These are phyloP conservation scores for Apiospora koreana DNA, from an alignment of 2,329 filamentous ascomycete species.

Conservation along the genomic window DNA sequence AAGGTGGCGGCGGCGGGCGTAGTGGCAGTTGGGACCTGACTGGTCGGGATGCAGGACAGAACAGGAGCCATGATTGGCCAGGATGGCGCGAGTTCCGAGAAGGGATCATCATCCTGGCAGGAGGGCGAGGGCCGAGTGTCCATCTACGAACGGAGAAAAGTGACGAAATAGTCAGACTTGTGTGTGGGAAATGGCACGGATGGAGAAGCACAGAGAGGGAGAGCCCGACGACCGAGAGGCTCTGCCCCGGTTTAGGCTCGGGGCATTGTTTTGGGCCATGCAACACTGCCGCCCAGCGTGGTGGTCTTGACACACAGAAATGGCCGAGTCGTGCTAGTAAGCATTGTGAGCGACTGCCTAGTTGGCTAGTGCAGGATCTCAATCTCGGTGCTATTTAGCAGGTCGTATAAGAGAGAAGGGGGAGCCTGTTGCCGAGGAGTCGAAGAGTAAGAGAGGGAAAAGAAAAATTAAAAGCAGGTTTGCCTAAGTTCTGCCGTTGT, in stretches of 20 bases:
- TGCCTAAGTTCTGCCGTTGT: not conserved
- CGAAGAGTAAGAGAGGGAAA: not conserved
- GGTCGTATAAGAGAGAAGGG: not conserved
- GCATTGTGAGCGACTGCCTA: not conserved
- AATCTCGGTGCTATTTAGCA: slow-evolving; percentile 1
- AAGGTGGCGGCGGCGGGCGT: not conserved
- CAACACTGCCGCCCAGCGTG: not conserved
- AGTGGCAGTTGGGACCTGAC: not conserved
- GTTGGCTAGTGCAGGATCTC: slow-evolving; percentile 2
- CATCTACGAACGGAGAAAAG: not conserved
- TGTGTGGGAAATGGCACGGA: not conserved
- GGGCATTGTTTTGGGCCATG: not conserved
- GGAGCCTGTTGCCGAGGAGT: not conserved
- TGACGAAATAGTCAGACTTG: not conserved
- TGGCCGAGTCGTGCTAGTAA: not conserved
- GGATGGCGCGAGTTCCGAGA: not conserved
- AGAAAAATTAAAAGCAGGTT: not conserved
- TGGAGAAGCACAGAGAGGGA: no score
- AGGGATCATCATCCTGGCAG: not conserved
- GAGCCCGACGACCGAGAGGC: no score
- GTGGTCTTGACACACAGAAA: not conserved
- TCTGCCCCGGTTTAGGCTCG: not conserved
- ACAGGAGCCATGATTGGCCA: not conserved
- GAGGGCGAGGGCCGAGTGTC: not conserved
- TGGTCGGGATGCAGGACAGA: not conserved